Evolutionary conservation across 179 eudicot genomes (phyloP), one percentile per base, ranked within the genome.

Genomic region (Pouteria campechiana): DNA sequence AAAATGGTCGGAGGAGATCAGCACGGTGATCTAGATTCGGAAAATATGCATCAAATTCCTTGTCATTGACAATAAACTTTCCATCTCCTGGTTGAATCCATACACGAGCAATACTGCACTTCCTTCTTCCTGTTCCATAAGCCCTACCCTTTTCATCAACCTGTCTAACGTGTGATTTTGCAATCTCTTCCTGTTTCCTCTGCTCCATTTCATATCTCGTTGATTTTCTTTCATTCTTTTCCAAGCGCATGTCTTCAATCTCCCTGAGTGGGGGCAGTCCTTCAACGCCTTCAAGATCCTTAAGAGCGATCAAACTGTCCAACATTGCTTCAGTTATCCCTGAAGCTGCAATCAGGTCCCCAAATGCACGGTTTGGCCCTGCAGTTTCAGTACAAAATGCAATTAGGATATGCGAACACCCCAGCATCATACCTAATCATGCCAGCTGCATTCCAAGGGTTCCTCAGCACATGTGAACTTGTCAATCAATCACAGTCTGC

Each of bases 11-110:
- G 44, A 90, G 95, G 66, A 90, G 87, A 46, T 90, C 71, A 56
- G 98, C 98, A 39, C 98, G 86, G 14, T 81, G 84, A 73, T 90
- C 98, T 45, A 90, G 86, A 87, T 72, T 68, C 21, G 98, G 98
- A 62, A 90, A 90, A 59, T 86, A 90, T 19, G 73, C 87, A 65
- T 86, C 98, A 58, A 86, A 81, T 32, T 79, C 80, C 54, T 86
- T 81, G 47, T 86, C 95, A 61, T 90, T 86, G 8, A 90, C 66
- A 17, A 45, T 23, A 61, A 85, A 79, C 16, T 76, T 76, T 6
- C 98, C 98, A 29, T 74, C 83, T 23, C 98, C 98, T 31, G 98
- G 95, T 58, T 90, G 66, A 55, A 90, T 64, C 94, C 95, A 90
- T 15, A 90, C 98, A 51, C 87, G 78, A 41, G 98, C 98, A 23